These are phyloP conservation scores for Cinchona pubescens DNA, from an alignment of 257 asterid species.

Conservation along the genomic window DNA sequence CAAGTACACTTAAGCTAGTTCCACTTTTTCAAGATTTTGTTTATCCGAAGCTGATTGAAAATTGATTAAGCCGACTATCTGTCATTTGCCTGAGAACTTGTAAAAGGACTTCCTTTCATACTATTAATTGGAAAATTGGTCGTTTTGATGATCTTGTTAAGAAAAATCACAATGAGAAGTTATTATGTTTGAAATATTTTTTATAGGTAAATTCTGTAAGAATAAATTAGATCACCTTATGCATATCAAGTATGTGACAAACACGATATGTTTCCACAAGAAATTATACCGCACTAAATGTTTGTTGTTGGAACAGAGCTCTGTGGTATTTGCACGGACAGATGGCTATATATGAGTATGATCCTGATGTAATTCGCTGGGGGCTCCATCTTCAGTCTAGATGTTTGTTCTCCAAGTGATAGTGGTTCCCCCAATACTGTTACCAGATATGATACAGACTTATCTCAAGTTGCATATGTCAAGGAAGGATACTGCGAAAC, in stretches of 20 bases:
- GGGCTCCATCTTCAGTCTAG: slow-evolving; percentile 81
- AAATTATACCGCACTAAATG: background rate
- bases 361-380: slow-evolving; percentile 87
- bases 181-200: background rate
- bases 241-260: background rate
- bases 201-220: background rate
- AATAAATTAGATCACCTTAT: background rate
- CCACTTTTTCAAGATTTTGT: background rate
- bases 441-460: slow-evolving; percentile 54
- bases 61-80: background rate
- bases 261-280: no score
- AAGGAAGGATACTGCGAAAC: slow-evolving; percentile 51
- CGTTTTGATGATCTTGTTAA: background rate
- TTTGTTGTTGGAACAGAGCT: slow-evolving; percentile 11
- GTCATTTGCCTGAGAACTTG: background rate
- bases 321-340: slow-evolving; percentile 12
- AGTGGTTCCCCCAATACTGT: slow-evolving; percentile 54
- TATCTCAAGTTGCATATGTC: slow-evolving; percentile 39
- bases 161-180: background rate
- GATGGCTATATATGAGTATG: slow-evolving; percentile 53
- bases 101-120: background rate
- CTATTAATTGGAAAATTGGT: background rate
- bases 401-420: slow-evolving; percentile 51
- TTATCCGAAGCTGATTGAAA: background rate
- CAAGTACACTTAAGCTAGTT: background rate